phyloP scores from a whole-genome alignment of 345 rosid species.

The Brassica nigra region DNA sequence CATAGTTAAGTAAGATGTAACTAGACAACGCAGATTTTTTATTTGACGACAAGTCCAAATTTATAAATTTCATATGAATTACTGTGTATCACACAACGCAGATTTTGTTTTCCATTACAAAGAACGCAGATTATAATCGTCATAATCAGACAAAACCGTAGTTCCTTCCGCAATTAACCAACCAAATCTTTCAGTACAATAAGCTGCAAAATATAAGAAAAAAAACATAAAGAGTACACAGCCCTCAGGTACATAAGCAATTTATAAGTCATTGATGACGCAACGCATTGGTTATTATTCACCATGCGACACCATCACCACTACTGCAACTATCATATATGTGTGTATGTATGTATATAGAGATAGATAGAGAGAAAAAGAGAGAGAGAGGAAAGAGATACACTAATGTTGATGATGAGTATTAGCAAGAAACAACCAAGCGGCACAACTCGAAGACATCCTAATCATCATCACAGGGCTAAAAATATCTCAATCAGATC shows the following conservation, averaged over 20 bases:
- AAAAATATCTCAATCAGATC: background rate
- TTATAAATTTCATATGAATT: no score
- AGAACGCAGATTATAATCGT: background rate
- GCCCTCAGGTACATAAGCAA: slow-evolving; percentile 1
- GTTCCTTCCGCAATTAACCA: background rate
- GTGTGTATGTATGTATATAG: background rate
- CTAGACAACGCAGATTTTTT: no score
- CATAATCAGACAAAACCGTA: background rate
- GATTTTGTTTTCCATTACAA: background rate
- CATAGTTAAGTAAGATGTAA: no score
- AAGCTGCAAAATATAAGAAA: background rate
- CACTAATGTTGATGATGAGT: slow-evolving; percentile 20
- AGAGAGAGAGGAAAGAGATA: slow-evolving; percentile 2
- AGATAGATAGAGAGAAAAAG: slow-evolving; percentile 14
- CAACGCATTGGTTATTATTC: background rate
- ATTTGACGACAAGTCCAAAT: background rate
- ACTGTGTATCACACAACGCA: background rate
- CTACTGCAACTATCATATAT: background rate
- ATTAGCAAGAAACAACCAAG: slow-evolving; percentile 11
- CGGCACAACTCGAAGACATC: slow-evolving; percentile 1
- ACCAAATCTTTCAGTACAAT: background rate
- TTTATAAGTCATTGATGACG: background rate
- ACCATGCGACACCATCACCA: slow-evolving; percentile 24
- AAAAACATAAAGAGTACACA: background rate
- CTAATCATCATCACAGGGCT: slow-evolving; percentile 35